phyloP scores from a whole-genome alignment of 257 asterid genomes.

The Nicotiana noctiflora region DNA sequence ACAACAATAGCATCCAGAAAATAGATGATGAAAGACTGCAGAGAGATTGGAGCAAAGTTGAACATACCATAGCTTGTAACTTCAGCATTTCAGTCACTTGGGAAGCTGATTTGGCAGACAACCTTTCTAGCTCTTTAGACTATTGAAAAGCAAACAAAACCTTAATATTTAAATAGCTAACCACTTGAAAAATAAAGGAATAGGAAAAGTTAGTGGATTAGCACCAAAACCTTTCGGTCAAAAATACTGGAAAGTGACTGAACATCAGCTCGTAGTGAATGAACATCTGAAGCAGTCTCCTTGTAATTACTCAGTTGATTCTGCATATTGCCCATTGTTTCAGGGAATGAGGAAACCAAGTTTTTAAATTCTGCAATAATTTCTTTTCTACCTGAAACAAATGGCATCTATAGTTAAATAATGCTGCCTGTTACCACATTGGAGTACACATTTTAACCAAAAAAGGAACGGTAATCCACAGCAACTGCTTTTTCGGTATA shows the following conservation, averaged over 20 bases:
- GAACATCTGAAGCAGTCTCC: constrained; percentile 71
- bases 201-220: neutral
- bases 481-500: constrained; percentile 16
- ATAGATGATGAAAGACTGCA: neutral
- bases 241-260: constrained; percentile 58
- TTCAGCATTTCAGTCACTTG: constrained; percentile 61
- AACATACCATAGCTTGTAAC: constrained; percentile 64
- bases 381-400: constrained; percentile 77
- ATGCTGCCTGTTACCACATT: neutral
- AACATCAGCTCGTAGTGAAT: constrained; percentile 69
- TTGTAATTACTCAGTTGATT: constrained; percentile 69
- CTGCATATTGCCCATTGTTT: constrained; percentile 87
- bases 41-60: constrained; percentile 9
- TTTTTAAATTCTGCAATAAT: constrained; percentile 73
- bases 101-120: constrained; percentile 56
- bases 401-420: constrained; percentile 7
- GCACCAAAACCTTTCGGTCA: constrained; percentile 51
- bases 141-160: constrained; percentile 21
- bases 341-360: constrained; percentile 83
- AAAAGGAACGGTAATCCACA: neutral
- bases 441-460: constrained; percentile 1
- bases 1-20: neutral
- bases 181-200: constrained; percentile 5
- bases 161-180: constrained; percentile 2
- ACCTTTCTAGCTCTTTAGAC: constrained; percentile 62